These are phyloP conservation scores for Penicillium taxi DNA, from an alignment of 495 filamentous ascomycete species.

Conservation along the genomic window DNA sequence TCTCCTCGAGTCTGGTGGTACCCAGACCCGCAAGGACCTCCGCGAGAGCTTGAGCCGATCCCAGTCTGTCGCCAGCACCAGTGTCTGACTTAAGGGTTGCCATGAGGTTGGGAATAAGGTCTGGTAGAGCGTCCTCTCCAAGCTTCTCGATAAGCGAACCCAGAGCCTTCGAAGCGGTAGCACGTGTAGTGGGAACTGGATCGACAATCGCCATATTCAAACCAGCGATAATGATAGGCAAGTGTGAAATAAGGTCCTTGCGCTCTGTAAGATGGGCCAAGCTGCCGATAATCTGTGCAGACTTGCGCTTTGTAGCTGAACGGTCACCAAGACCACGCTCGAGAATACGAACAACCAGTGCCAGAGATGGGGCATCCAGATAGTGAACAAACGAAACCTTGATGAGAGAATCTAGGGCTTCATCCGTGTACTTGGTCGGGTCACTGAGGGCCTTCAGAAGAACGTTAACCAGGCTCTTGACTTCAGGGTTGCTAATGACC, in stretches of 20 bases:
- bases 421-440: conserved; percentile 94
- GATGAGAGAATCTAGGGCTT: conserved; percentile 86
- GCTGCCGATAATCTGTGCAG: conserved; percentile 93
- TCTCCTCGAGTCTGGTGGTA: conserved; percentile 87
- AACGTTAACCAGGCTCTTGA: conserved; percentile 81
- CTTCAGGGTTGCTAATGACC: conserved; percentile 95
- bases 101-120: conserved; percentile 97
- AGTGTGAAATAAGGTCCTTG: conserved; percentile 83
- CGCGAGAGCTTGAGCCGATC: conserved; percentile 92
- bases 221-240: conserved; percentile 88
- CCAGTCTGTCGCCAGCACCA: conserved; percentile 87
- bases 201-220: conserved; percentile 85
- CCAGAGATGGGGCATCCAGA: conserved; percentile 88
- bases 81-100: conserved; percentile 93
- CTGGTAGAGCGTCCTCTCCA: conserved; percentile 91
- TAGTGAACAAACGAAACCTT: conserved; percentile 96
- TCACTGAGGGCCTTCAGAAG: conserved; percentile 94
- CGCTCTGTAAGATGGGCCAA: conserved; percentile 93
- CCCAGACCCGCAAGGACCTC: conserved; percentile 94
- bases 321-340: conserved; percentile 86
- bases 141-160: conserved; percentile 95
- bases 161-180: conserved; percentile 90
- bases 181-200: conserved; percentile 92
- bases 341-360: conserved; percentile 87
- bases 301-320: conserved; percentile 90